Base-by-base conservation (phyloP, 2,329 filamentous ascomycete genomes). In the Beauveria sp. region DNA sequence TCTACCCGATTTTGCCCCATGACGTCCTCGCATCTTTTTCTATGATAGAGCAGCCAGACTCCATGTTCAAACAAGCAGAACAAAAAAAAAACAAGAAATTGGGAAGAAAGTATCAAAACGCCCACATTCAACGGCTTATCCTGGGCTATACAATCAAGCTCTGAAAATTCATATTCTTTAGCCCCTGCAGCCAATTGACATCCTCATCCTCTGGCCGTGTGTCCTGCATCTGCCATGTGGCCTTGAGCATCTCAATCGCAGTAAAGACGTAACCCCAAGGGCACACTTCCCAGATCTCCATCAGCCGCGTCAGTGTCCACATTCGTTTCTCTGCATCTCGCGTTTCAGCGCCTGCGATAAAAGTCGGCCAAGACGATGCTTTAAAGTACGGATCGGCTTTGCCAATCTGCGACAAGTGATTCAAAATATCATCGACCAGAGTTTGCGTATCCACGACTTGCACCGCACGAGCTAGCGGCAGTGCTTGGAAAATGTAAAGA, bases 321-420 rank as follows among this genome's bases (percentile, higher is more conserved):
- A 70, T 73, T 44, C 81, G 74, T 61, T 77, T 78, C 41, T 73
- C 70, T 0, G 72, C 69, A 58, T 81, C 76, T 47, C 75, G 75
- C 3, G 80, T 79, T 66, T 84, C 82, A 0, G 82, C 82, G 1
- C 83, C 83, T 2, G 80, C 80, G 34, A 85, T 77, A 64, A 85
- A 84, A 0, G 81, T 75, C 1, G 83, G 81, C 82, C 82, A 85
- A n/a, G 79, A 79, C 3, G 81, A 83, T 8, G 80, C 83, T 67
- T 84, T 85, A 73, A 83, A 85, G 47, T 84, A 75, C 7, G 77
- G 76, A 65, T 83, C 80, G 3, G 73, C 69, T 22, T 77, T 75
- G 30, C 73, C 73, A 41, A 85, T 76, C 58, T 75, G 71, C 6
- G 76, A 77, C 26, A 85, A 72, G 62, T 84, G 78, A n/a, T 71